Conservation (phyloP, 495 filamentous ascomycete genomes). For the Podospora pseudocomata region DNA sequence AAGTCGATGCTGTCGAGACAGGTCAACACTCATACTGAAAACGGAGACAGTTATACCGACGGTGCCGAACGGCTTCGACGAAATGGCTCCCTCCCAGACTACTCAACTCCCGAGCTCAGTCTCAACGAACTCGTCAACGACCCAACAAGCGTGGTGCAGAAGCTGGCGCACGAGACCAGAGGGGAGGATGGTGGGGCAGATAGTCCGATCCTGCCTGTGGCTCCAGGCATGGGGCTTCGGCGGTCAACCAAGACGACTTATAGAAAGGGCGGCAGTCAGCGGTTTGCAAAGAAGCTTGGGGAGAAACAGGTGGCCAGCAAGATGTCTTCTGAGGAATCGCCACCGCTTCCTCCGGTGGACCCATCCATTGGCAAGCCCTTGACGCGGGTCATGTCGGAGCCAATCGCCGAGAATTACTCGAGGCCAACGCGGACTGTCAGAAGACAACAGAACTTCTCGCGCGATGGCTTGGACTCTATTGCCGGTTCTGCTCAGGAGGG, state of each 20-base stretch:
- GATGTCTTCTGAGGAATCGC: slow-evolving; percentile 37
- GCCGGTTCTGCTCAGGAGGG: slow-evolving; percentile 17
- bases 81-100: slow-evolving; percentile 60
- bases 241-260: slow-evolving; percentile 92
- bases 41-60: slow-evolving; percentile 68
- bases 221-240: slow-evolving; percentile 73
- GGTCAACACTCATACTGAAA: slow-evolving; percentile 68
- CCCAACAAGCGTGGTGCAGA: slow-evolving; percentile 63
- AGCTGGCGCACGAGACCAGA: slow-evolving; percentile 53
- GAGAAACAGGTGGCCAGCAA: slow-evolving; percentile 55
- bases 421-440: slow-evolving; percentile 45
- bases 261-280: slow-evolving; percentile 69
- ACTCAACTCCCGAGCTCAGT: slow-evolving; percentile 53
- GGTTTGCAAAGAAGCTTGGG: slow-evolving; percentile 45
- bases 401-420: slow-evolving; percentile 58
- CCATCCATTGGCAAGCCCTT: slow-evolving; percentile 54
- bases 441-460: slow-evolving; percentile 42
- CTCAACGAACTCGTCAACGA: slow-evolving; percentile 80
- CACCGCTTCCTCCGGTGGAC: slow-evolving; percentile 45
- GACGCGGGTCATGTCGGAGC: slow-evolving; percentile 72
- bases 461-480: slow-evolving; percentile 20
- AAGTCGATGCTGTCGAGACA: slow-evolving; percentile 95
- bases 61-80: slow-evolving; percentile 81
- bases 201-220: slow-evolving; percentile 77
- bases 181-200: slow-evolving; percentile 53